Percentiles rank a stretch among this genome's conserved stretches.
These are phyloP conservation scores for Thymus quinquecostatus DNA, from an alignment of 257 asterid species.

Conservation along the genomic window DNA sequence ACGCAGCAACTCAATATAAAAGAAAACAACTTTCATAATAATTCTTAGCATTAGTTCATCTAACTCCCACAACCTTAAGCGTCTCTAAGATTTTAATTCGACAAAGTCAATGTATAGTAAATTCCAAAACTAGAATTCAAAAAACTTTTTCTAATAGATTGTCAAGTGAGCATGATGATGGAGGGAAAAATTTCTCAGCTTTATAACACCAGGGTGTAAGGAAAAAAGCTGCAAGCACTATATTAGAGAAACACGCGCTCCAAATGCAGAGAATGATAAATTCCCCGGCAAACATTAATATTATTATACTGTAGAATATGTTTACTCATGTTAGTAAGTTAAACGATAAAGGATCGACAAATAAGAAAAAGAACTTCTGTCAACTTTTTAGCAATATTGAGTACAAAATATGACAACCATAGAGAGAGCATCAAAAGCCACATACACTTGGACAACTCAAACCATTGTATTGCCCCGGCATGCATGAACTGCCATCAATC, in stretches of 20 bases:
- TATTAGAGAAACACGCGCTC: no score
- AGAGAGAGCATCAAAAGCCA: conserved; percentile 23
- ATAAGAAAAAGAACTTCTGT: not conserved
- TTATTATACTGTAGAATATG: not conserved
- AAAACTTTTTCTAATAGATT: not conserved
- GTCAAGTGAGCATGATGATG: not conserved
- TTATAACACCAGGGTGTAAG: not conserved
- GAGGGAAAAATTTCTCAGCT: not conserved
- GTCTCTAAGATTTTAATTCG: not conserved
- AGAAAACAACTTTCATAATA: not conserved
- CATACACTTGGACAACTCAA: conserved; percentile 77
- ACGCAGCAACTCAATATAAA: conserved; percentile 25
- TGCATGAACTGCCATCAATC: conserved; percentile 45
- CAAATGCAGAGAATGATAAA: not conserved
- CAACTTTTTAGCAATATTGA: conserved; percentile 7
- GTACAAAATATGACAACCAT: not conserved
- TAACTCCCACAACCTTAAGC: conserved; percentile 2
- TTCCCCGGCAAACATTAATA: not conserved
- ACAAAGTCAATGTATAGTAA: not conserved
- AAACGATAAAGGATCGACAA: not conserved
- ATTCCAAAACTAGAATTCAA: not conserved
- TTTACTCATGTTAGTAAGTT: not conserved
- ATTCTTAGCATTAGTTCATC: not conserved
- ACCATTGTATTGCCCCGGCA: conserved; percentile 67
- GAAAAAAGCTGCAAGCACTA: conserved; percentile 3